These are phyloP conservation scores for Trichoderma sp. DNA, from an alignment of 2,329 filamentous ascomycete genomes.

Conservation along the genomic window DNA sequence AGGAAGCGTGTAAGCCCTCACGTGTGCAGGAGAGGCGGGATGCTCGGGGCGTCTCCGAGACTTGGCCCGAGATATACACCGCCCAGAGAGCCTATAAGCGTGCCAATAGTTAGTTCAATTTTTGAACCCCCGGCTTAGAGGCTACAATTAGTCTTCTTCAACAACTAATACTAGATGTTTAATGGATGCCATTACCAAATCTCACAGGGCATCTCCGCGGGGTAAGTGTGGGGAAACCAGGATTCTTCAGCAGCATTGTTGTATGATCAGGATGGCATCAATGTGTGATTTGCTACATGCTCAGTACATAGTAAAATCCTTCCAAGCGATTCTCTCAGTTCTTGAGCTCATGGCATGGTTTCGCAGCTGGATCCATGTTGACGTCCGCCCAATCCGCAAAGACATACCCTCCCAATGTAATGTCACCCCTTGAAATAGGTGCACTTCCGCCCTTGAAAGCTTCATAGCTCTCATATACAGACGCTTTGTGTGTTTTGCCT, in stretches of 20 bases:
- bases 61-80: background rate
- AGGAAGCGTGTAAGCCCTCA: background rate
- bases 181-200: background rate
- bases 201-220: background rate
- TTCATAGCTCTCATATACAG: background rate
- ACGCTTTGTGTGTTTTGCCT: too few relatives aligned
- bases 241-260: background rate
- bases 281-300: background rate
- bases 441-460: background rate
- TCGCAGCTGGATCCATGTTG: background rate
- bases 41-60: background rate
- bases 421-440: background rate
- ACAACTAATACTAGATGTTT: background rate
- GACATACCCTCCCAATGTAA: background rate
- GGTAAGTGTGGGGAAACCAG: background rate
- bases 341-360: background rate
- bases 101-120: background rate
- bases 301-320: background rate
- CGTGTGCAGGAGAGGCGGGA: background rate
- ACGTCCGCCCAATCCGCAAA: background rate
- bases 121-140: background rate
- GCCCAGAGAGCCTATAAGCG: background rate
- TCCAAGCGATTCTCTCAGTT: slow-evolving; percentile 37
- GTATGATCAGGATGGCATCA: background rate
- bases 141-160: background rate